A percentile compares a stretch with the other conserved stretches of the same genome.
Evolutionary conservation across 2,329 filamentous ascomycete genomes (phyloP).

Genomic region (Colletotrichum horii): DNA sequence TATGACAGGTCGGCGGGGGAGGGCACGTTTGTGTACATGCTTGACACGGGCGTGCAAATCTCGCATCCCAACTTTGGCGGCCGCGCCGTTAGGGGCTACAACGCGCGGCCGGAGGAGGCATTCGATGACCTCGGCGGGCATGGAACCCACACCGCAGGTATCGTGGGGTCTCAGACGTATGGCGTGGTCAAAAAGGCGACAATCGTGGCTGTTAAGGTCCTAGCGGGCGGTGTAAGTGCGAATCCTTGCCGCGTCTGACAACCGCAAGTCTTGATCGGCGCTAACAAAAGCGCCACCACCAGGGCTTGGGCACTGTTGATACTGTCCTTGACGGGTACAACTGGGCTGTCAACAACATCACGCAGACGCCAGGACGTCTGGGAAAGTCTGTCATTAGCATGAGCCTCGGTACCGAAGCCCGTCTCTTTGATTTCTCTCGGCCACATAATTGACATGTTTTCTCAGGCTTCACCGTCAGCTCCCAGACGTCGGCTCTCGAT

Average conservation of each 20-base stretch:
- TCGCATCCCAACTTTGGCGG: constrained; percentile 36
- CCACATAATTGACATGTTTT: background rate
- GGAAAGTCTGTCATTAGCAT: constrained; percentile 47
- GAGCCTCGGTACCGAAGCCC: constrained; percentile 36
- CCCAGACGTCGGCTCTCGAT: constrained; percentile 51
- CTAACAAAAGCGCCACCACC: constrained; percentile 32
- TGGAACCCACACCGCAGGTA: constrained; percentile 46
- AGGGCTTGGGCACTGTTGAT: constrained; percentile 3
- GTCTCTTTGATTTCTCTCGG: constrained; percentile 27
- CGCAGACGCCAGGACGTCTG: constrained; percentile 27
- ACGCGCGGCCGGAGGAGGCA: constrained; percentile 29
- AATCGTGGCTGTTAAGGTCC: constrained; percentile 51
- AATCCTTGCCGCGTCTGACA: background rate
- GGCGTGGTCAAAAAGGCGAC: constrained; percentile 48
- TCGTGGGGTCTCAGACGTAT: constrained; percentile 37
- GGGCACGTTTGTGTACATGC: constrained; percentile 43
- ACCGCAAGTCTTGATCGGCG: background rate
- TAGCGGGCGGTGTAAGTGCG: constrained; percentile 25
- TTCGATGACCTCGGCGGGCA: constrained; percentile 44
- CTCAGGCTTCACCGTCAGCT: constrained; percentile 19
- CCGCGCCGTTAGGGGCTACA: constrained; percentile 25
- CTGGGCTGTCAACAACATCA: constrained; percentile 40
- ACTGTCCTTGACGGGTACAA: constrained; percentile 35
- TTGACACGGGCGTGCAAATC: constrained; percentile 44
- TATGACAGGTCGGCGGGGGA: constrained; percentile 39